Percentiles rank a stretch among this genome's conserved stretches.
phyloP scores from a whole-genome alignment of 1,284 basidiomycete species.

The Ganoderma multipileum region DNA sequence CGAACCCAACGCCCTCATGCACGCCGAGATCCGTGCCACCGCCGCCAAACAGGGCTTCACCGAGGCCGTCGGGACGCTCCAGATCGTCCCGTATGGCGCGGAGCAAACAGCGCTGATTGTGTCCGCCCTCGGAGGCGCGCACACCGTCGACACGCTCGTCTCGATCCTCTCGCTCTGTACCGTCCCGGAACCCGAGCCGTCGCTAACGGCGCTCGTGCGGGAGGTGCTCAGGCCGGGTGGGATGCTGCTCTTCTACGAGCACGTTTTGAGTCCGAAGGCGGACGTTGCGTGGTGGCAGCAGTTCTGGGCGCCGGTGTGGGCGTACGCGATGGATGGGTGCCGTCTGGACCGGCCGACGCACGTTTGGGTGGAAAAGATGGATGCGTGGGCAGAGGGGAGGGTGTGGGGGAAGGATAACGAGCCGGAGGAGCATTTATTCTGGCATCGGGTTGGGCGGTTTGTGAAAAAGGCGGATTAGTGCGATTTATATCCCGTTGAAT shows the following conservation, averaged over 20 bases:
- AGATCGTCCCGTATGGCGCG: conserved; percentile 60
- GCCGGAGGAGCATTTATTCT: conserved; percentile 59
- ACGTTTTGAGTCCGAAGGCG: conserved; percentile 57
- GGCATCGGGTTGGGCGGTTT: conserved; percentile 61
- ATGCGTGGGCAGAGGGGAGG: conserved; percentile 50
- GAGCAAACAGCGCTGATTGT: conserved; percentile 49
- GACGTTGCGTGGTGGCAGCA: conserved; percentile 71
- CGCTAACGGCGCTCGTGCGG: conserved; percentile 50
- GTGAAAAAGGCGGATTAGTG: conserved; percentile 44
- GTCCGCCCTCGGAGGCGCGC: conserved; percentile 46
- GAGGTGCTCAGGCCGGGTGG: conserved; percentile 66
- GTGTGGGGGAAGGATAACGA: conserved; percentile 52
- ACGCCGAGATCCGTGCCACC: conserved; percentile 53
- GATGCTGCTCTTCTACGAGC: conserved; percentile 67
- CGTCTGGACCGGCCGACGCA: conserved; percentile 57
- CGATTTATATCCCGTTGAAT: not conserved
- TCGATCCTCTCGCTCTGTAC: conserved; percentile 68
- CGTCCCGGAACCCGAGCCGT: conserved; percentile 55
- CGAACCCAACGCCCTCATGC: conserved; percentile 73
- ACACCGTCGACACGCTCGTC: conserved; percentile 59
- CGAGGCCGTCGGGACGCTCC: conserved; percentile 52
- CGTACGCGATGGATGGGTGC: conserved; percentile 32
- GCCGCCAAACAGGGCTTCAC: conserved; percentile 59
- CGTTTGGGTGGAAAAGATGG: conserved; percentile 53
- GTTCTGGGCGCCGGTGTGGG: conserved; percentile 75